These are phyloP conservation scores for Corynespora cassiicola DNA, from an alignment of 2,329 filamentous ascomycete species.

Conservation along the genomic window DNA sequence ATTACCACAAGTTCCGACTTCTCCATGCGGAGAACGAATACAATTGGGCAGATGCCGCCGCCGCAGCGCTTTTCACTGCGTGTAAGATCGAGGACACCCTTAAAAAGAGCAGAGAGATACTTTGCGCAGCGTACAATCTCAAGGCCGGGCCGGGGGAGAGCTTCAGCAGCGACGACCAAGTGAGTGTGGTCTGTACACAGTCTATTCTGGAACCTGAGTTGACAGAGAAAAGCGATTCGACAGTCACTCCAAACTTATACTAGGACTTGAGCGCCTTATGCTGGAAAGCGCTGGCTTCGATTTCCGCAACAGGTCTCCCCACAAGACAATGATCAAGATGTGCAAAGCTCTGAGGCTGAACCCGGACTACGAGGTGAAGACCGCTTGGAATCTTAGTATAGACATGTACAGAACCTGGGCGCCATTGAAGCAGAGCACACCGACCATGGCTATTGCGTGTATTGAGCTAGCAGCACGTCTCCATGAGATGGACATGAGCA, in stretches of 20 bases:
- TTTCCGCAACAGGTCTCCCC: conserved; percentile 87
- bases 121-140: conserved; percentile 88
- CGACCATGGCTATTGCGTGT: conserved; percentile 83
- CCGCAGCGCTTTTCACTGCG: conserved; percentile 87
- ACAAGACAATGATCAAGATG: conserved; percentile 84
- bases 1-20: conserved; percentile 93
- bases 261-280: conserved; percentile 89
- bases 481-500: conserved; percentile 61
- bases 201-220: conserved; percentile 10
- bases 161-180: conserved; percentile 80
- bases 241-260: conserved; percentile 76
- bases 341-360: conserved; percentile 65
- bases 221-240: conserved; percentile 76
- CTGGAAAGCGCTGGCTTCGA: conserved; percentile 94
- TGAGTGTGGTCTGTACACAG: conserved; percentile 47
- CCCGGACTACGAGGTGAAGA: conserved; percentile 63
- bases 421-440: conserved; percentile 85
- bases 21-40: conserved; percentile 86
- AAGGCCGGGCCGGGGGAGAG: conserved; percentile 73
- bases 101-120: conserved; percentile 93
- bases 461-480: conserved; percentile 81
- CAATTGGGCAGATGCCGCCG: conserved; percentile 81
- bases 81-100: conserved; percentile 98
- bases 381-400: conserved; percentile 81
- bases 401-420: conserved; percentile 94